Percentiles rank a stretch among this genome's conserved stretches.
These are phyloP conservation scores for Musa acuminata DNA, from an alignment of 176 grass and related monocot species.

Conservation along the genomic window DNA sequence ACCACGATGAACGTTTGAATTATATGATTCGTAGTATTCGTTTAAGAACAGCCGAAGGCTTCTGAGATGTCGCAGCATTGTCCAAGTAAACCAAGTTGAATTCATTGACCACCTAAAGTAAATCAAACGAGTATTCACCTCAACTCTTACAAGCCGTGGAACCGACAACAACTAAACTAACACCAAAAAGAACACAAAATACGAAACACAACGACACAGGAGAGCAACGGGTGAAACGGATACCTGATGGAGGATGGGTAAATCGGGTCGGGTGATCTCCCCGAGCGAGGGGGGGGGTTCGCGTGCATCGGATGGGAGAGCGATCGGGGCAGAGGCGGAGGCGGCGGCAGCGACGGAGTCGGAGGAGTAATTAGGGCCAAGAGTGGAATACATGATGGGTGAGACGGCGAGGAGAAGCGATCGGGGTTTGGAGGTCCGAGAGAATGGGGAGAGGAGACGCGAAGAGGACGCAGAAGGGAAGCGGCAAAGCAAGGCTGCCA, in stretches of 20 bases:
- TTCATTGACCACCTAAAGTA: conserved; percentile 55
- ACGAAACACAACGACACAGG: neutral
- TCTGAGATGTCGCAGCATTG: conserved; percentile 82
- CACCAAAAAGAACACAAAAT: neutral
- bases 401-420: neutral
- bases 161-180: neutral
- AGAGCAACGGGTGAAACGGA: neutral
- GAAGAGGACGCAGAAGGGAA: conserved; percentile 12
- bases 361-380: conserved; percentile 1
- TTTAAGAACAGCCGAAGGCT: conserved; percentile 74
- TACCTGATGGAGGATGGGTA: conserved; percentile 91
- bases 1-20: conserved; percentile 88
- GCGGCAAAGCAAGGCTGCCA: conserved; percentile 27
- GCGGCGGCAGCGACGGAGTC: conserved; percentile 7
- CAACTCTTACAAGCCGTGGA: neutral
- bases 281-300: conserved; percentile 55
- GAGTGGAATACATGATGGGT: neutral
- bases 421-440: neutral
- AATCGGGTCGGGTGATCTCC: conserved; percentile 52
- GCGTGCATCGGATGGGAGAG: conserved; percentile 30
- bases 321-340: conserved; percentile 20
- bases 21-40: conserved; percentile 65
- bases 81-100: conserved; percentile 74
- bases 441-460: conserved; percentile 26
- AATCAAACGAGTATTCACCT: neutral